Percentiles rank a stretch among this genome's conserved stretches.
phyloP scores from a whole-genome alignment of 2,329 filamentous ascomycete genomes.

The Mariannaea elegans region DNA sequence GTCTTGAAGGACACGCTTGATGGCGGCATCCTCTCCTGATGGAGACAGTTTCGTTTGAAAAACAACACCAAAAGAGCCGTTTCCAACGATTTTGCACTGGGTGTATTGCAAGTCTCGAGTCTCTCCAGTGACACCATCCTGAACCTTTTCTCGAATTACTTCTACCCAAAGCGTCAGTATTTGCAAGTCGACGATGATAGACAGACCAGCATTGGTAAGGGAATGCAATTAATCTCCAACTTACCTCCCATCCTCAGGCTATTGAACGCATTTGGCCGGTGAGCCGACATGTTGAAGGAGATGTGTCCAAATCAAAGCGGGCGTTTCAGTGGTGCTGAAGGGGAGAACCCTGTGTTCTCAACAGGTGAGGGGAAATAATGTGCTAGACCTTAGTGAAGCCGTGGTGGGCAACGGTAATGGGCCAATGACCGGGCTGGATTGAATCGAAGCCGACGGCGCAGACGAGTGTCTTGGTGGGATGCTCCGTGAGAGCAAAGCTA shows the following conservation, averaged over 20 bases:
- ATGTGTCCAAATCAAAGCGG: conserved; percentile 38
- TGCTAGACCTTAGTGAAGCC: conserved; percentile 43
- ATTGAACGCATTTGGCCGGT: conserved; percentile 88
- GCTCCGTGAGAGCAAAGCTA: conserved; percentile 24
- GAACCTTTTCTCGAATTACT: conserved; percentile 97
- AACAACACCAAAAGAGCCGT: conserved; percentile 97
- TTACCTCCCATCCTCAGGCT: conserved; percentile 96
- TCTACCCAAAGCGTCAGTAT: conserved; percentile 63
- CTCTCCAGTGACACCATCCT: conserved; percentile 96
- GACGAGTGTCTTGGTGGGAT: conserved; percentile 16
- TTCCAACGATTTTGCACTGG: conserved; percentile 99
- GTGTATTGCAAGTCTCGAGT: conserved; percentile 98
- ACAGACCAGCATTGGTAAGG: background rate
- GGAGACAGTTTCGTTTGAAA: conserved; percentile 99
- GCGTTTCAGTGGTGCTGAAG: conserved; percentile 39
- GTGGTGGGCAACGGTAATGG: conserved; percentile 47
- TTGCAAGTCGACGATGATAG: conserved; percentile 1
- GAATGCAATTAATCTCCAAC: conserved; percentile 45
- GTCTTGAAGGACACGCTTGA: conserved; percentile 98
- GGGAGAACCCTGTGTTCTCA: conserved; percentile 34
- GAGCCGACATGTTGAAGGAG: conserved; percentile 77
- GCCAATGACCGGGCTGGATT: conserved; percentile 28
- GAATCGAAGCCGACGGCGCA: conserved; percentile 29
- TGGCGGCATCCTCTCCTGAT: conserved; percentile 97
- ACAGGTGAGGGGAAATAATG: conserved; percentile 42